These are phyloP conservation scores for Lactarius pseudohatsudake DNA, from an alignment of 768 basidiomycete species.

Conservation along the genomic window DNA sequence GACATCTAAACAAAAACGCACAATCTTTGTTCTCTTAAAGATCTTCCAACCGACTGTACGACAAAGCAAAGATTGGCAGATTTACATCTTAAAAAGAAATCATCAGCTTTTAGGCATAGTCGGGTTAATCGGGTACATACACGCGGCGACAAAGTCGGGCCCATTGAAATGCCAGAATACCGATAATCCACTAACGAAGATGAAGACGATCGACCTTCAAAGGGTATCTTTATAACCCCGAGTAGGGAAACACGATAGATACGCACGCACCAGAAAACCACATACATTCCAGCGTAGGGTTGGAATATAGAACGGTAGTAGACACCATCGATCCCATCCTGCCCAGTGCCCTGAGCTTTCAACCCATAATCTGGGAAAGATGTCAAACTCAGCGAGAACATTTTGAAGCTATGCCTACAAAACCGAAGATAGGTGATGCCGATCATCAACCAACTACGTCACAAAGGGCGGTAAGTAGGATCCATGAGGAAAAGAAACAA, in stretches of 20 bases:
- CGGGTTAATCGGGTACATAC: conserved; percentile 7
- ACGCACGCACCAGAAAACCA: conserved; percentile 25
- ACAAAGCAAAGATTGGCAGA: conserved; percentile 22
- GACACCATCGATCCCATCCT: neutral
- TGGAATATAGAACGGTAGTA: conserved; percentile 29
- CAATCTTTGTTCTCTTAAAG: conserved; percentile 27
- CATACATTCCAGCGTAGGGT: conserved; percentile 29
- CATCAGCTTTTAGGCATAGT: neutral
- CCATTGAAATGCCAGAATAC: conserved; percentile 27
- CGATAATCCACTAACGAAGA: conserved; percentile 26
- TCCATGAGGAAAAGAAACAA: neutral
- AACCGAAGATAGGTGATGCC: conserved; percentile 29
- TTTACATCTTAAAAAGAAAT: conserved; percentile 23
- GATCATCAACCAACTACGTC: conserved; percentile 27
- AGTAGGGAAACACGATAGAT: neutral
- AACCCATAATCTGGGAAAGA: conserved; percentile 27
- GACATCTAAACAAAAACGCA: conserved; percentile 4
- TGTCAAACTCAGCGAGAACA: neutral
- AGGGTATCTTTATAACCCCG: neutral
- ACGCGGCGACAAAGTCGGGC: conserved; percentile 28
- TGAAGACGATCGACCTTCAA: conserved; percentile 25
- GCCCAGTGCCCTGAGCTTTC: conserved; percentile 16
- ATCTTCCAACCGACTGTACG: conserved; percentile 28
- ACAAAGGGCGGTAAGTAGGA: conserved; percentile 1
- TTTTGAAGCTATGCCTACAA: conserved; percentile 14